Evolutionary conservation across 2,329 filamentous ascomycete genomes (phyloP), one percentile per base, ranked within the genome.

Genomic region (Calcarisporium arbuscula): DNA sequence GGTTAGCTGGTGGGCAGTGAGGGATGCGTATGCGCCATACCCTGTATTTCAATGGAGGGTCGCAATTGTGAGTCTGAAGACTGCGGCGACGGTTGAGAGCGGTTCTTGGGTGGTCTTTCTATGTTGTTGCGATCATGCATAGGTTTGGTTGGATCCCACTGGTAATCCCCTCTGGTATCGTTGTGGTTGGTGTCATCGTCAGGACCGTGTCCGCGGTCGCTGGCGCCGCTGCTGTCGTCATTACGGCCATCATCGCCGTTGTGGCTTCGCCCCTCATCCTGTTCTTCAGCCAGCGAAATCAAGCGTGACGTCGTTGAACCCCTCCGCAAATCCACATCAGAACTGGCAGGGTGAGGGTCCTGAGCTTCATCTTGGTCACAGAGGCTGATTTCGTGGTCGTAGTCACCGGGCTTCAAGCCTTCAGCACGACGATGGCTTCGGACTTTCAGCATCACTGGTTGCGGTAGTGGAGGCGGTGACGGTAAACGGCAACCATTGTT

Each of bases 311-410:
- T 28, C 10, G 43, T 41, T n/a, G 28, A 17, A 30, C 19, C 2
- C 28, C 26, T 30, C 36, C 30, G 19, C 35, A n/a, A n/a, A n/a
- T n/a, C n/a, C n/a, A n/a, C 30, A 16, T 25, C 17, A 18, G n/a
- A 25, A 48, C n/a, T 48, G 42, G 5, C 43, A 50, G 16, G 48
- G 48, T n/a, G 52, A 44, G 48, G 47, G 25, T 50, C 50, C 31
- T 37, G 35, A 10, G 44, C 46, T 41, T 52, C 42, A 50, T 65
- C 64, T 36, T 67, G 62, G 55, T 86, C 80, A 45, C 85, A 66
- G 23, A 89, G 73, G 45, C 55, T 61, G 51, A 89, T 88, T 54
- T 80, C 78, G 57, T 85, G 82, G 49, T 82, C 78, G 51, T 80
- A 82, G 46, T 82, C 76, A 53, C 61, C 64, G 44, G 79, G 74